Evolutionary conservation across 2,329 filamentous ascomycete genomes (phyloP).

Genomic region (Colletotrichum lentis): DNA sequence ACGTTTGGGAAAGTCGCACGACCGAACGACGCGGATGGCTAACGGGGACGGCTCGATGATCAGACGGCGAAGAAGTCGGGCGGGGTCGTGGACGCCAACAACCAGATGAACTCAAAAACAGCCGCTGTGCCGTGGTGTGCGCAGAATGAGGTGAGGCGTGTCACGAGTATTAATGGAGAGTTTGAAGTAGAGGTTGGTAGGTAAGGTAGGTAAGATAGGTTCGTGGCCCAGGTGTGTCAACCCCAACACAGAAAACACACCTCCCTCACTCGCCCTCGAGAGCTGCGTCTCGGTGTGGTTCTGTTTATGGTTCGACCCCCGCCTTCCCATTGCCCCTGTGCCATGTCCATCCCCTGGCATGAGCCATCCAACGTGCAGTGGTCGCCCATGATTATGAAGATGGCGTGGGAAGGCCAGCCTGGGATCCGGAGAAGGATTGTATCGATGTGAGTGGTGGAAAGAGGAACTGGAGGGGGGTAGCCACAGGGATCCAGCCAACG

Average conservation of each 20-base stretch:
- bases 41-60: conserved; percentile 4
- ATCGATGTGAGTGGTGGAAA: conserved; percentile 31
- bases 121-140: conserved; percentile 1
- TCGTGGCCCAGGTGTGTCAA: conserved; percentile 17
- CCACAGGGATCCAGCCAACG: too few species aligned
- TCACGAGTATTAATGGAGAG: conserved; percentile 25
- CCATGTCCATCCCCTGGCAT: conserved; percentile 17
- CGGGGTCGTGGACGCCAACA: conserved; percentile 10
- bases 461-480: background rate
- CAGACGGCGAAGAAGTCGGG: conserved; percentile 22
- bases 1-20: conserved; percentile 25
- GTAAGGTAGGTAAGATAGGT: conserved; percentile 3
- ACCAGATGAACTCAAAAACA: conserved; percentile 29
- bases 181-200: conserved; percentile 9
- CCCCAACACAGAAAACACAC: conserved; percentile 21
- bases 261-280: background rate
- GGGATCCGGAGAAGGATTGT: conserved; percentile 35
- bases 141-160: conserved; percentile 22
- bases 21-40: conserved; percentile 6
- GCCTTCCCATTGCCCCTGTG: conserved; percentile 19
- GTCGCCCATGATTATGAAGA: background rate
- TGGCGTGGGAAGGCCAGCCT: conserved; percentile 20
- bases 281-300: conserved; percentile 22
- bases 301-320: conserved; percentile 29
- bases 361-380: conserved; percentile 14